Conservation (phyloP, 2,329 filamentous ascomycete species). For the Colletotrichum spinosum region DNA sequence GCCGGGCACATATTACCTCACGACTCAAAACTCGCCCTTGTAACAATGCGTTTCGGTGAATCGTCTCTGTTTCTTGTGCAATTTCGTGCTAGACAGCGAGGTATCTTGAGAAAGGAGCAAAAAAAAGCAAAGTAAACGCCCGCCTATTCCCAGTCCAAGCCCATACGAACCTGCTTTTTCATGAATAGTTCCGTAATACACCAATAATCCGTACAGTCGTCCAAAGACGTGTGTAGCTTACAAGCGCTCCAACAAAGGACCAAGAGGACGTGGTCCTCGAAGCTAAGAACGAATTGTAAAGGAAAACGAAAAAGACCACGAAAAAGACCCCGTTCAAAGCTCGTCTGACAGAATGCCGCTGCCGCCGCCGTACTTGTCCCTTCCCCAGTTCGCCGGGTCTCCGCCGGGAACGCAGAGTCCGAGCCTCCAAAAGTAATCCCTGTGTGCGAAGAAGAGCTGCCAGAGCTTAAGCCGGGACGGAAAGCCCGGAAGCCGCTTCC, state of each 20-base stretch:
- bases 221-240: neutral
- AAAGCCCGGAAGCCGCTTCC: slow-evolving; percentile 60
- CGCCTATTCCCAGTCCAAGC: neutral
- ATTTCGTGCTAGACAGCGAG: neutral
- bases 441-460: slow-evolving; percentile 92
- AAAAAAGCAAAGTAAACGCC: neutral
- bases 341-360: slow-evolving; percentile 34
- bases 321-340: slow-evolving; percentile 7
- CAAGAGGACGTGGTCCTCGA: no score
- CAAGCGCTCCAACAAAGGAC: neutral
- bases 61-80: no score
- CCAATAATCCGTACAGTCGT: slow-evolving; percentile 2
- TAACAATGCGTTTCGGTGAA: no score
- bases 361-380: slow-evolving; percentile 51
- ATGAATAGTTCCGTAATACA: slow-evolving; percentile 1
- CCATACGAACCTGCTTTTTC: slow-evolving; percentile 2
- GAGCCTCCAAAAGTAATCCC: slow-evolving; percentile 96
- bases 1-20: no score
- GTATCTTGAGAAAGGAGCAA: neutral
- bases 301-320: no score
- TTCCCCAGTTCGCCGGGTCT: slow-evolving; percentile 75
- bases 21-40: no score
- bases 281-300: no score
- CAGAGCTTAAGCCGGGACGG: slow-evolving; percentile 79
- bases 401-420: slow-evolving; percentile 90